A percentile compares a stretch with the other conserved stretches of the same genome.
These are phyloP conservation scores for Pistacia integerrima DNA, from an alignment of 345 rosid genomes.

Conservation along the genomic window DNA sequence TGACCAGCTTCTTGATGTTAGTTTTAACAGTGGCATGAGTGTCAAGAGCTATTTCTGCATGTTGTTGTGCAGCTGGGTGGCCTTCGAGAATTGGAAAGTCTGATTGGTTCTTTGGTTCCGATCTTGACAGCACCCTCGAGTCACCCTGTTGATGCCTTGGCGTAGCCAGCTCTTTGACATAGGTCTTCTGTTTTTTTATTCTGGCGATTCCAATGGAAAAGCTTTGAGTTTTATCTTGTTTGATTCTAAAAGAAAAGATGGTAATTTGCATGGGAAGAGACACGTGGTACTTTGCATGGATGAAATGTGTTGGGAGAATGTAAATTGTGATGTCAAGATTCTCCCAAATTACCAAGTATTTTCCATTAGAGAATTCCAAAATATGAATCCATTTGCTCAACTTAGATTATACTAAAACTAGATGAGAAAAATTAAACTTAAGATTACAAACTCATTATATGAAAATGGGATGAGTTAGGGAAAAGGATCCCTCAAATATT, in stretches of 20 bases:
- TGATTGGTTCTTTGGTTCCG: slow-evolving; percentile 24
- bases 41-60: slow-evolving; percentile 47
- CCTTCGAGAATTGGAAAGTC: slow-evolving; percentile 47
- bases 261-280: not conserved
- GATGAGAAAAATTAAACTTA: too few species aligned
- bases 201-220: not conserved
- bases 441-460: too few species aligned
- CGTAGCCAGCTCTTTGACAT: slow-evolving; percentile 34
- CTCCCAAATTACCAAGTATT: too few species aligned
- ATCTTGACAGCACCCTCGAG: slow-evolving; percentile 8
- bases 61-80: slow-evolving; percentile 45
- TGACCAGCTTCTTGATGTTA: slow-evolving; percentile 29
- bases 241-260: too few species aligned
- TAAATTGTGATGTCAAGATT: not conserved
- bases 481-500: too few species aligned
- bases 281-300: slow-evolving; percentile 1
- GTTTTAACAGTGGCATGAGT: slow-evolving; percentile 22
- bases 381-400: too few species aligned
- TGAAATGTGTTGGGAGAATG: not conserved
- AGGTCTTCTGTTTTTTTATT: not conserved
- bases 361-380: too few species aligned
- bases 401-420: too few species aligned
- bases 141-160: slow-evolving; percentile 27
- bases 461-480: too few species aligned
- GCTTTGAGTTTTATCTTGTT: not conserved